These are phyloP conservation scores for Mycena belliarum DNA, from an alignment of 768 basidiomycete genomes.

Conservation along the genomic window DNA sequence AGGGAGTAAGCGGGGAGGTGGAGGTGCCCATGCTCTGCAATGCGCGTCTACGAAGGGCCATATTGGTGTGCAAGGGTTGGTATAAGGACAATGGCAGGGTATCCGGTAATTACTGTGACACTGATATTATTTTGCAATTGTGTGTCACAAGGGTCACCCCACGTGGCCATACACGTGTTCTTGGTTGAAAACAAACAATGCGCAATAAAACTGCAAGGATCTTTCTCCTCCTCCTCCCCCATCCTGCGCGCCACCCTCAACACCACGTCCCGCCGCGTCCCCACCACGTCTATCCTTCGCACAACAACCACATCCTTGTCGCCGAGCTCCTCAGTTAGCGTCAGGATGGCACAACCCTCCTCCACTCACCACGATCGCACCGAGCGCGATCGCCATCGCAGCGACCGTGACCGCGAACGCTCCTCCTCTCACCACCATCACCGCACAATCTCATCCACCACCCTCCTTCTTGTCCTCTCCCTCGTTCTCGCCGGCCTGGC, in stretches of 20 bases:
- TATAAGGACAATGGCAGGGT: not conserved
- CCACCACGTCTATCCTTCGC: slow-evolving; percentile 71
- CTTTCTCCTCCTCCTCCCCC: slow-evolving; percentile 23
- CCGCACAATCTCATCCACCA: slow-evolving; percentile 87
- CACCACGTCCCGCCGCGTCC: slow-evolving; percentile 18
- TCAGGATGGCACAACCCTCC: slow-evolving; percentile 87
- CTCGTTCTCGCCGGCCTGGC: slow-evolving; percentile 87
- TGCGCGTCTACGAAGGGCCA: slow-evolving; percentile 16
- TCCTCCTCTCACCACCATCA: slow-evolving; percentile 75
- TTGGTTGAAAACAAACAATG: too few relatives aligned
- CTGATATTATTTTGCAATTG: too few relatives aligned
- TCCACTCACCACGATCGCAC: slow-evolving; percentile 75
- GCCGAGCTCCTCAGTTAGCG: slow-evolving; percentile 61
- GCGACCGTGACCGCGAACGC: slow-evolving; percentile 57
- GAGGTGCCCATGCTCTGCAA: slow-evolving; percentile 14
- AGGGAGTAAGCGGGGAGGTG: too few relatives aligned
- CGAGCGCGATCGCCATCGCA: slow-evolving; percentile 52
- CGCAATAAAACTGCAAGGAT: not conserved
- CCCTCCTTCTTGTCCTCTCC: slow-evolving; percentile 82
- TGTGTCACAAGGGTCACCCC: too few relatives aligned
- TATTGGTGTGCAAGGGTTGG: not conserved
- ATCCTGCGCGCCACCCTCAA: slow-evolving; percentile 15
- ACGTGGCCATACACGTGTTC: too few relatives aligned
- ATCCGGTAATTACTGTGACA: too few relatives aligned
- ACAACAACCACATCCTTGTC: slow-evolving; percentile 71